Percentiles rank a stretch among this genome's conserved stretches.
phyloP scores from a whole-genome alignment of 2,329 filamentous ascomycete species.

The Coleophoma cylindrospora region DNA sequence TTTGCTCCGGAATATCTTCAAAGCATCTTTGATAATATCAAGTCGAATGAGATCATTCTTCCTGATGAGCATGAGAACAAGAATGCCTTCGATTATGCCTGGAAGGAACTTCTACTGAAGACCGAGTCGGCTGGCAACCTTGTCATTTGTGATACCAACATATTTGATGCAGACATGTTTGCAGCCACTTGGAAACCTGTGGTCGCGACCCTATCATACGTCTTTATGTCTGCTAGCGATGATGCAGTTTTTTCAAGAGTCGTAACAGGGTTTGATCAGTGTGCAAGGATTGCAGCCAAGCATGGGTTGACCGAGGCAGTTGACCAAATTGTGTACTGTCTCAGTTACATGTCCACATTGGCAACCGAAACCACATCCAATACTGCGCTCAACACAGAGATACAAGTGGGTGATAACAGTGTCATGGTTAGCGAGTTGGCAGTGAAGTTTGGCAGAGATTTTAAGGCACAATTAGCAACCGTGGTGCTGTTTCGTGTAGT shows the following conservation, averaged over 20 bases:
- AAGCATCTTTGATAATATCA: slow-evolving; percentile 87
- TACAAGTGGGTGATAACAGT: slow-evolving; percentile 84
- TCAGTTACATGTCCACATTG: slow-evolving; percentile 86
- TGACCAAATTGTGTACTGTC: slow-evolving; percentile 86
- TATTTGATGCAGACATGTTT: slow-evolving; percentile 98
- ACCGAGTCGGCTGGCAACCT: slow-evolving; percentile 71
- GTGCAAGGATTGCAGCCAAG: slow-evolving; percentile 83
- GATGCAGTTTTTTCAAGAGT: slow-evolving; percentile 93
- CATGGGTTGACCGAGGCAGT: slow-evolving; percentile 81
- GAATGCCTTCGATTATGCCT: slow-evolving; percentile 94
- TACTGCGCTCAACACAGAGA: slow-evolving; percentile 88
- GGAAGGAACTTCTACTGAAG: slow-evolving; percentile 90
- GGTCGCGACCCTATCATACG: slow-evolving; percentile 89
- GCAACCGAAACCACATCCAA: slow-evolving; percentile 72
- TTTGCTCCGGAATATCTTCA: slow-evolving; percentile 81
- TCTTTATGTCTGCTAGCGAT: slow-evolving; percentile 98
- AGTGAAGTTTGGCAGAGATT: slow-evolving; percentile 90
- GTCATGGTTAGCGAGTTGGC: slow-evolving; percentile 99
- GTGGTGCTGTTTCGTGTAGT: slow-evolving; percentile 94
- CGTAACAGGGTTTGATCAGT: slow-evolving; percentile 93
- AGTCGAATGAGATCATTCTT: slow-evolving; percentile 88
- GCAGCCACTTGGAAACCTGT: slow-evolving; percentile 93
- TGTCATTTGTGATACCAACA: slow-evolving; percentile 79
- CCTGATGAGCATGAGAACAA: slow-evolving; percentile 97
- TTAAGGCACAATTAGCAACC: slow-evolving; percentile 88